Base-by-base conservation (phyloP, 805 yeast species). In the Saturnispora mendoncae region DNA sequence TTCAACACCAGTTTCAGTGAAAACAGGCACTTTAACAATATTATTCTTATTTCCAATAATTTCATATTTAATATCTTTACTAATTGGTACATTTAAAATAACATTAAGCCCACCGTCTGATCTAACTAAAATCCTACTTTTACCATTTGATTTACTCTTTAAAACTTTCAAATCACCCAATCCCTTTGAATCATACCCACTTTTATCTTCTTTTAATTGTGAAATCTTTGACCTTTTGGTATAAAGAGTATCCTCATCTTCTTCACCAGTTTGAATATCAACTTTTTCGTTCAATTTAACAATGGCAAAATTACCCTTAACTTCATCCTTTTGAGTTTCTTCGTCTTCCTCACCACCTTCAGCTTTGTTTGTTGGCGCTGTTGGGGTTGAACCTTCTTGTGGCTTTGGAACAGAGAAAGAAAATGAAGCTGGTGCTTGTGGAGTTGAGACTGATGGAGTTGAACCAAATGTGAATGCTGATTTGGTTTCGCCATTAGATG, bases 31-130 rank as follows among this genome's bases (percentile, higher is more conserved):
- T 48, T 80, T 71, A 12, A 87, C 77, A 49, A 75, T 61, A 24
- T 78, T 74, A 24, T 84, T 80, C 57, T 79, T 72, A 3, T 35
- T 34, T 37, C 90, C 78, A 43, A 77, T 65, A 3, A 73, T 67
- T 9, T 71, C 66, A 57, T 86, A 88, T 1, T 65, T 66, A 44
- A 85, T 64, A 38, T 73, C 74, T 40, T 71, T 71, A 8, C 73
- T 65, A 9, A 87, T 60, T n/a, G 68, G 61, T 12, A 78, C 66
- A 57, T 90, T 90, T 45, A 90, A 62, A 35, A 90, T 60, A 13
- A 87, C 78, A 51, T 94, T 74, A 30, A 82, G 80, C 30, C 86
- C 78, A 23, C 95, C 96, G 43, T 88, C 97, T 0, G 96, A 84
- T 53, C 97, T 76, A 17, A 90, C 71, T 28, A 90, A 64, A 12